Percentiles rank a stretch among this genome's conserved stretches.
These are phyloP conservation scores for Ophiostoma fasciatum DNA, from an alignment of 2,329 filamentous ascomycete genomes.

Conservation along the genomic window DNA sequence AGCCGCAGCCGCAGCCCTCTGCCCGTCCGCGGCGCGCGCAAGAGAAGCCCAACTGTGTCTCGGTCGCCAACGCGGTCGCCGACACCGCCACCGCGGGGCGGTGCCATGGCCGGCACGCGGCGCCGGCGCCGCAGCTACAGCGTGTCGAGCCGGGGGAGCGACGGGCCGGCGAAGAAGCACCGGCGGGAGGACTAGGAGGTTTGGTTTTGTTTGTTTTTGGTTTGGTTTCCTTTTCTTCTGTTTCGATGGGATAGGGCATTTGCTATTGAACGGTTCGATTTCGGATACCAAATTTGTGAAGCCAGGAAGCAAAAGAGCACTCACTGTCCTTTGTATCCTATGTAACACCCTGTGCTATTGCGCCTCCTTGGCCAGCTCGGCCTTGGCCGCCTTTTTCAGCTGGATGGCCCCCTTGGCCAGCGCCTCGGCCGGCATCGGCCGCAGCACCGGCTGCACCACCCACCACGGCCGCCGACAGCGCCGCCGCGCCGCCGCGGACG, in stretches of 20 bases:
- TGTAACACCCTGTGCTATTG: not conserved
- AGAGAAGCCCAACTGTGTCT: not conserved
- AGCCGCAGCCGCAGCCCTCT: not conserved
- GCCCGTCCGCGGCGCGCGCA: too few relatives aligned
- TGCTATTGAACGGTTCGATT: too few relatives aligned
- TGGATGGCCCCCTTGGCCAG: slow-evolving; percentile 64
- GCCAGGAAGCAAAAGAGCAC: too few relatives aligned
- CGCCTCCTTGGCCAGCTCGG: not conserved
- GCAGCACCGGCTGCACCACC: slow-evolving; percentile 76
- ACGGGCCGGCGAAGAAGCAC: slow-evolving; percentile 14
- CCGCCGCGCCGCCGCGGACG: slow-evolving; percentile 51
- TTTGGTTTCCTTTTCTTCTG: not conserved
- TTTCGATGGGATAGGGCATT: too few relatives aligned
- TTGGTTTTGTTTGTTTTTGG: not conserved
- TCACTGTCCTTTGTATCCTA: not conserved
- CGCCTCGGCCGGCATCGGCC: slow-evolving; percentile 79
- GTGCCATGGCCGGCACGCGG: slow-evolving; percentile 5
- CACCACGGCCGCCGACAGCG: slow-evolving; percentile 74
- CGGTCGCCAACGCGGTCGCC: slow-evolving; percentile 11
- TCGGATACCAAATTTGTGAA: too few relatives aligned
- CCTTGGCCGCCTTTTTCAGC: slow-evolving; percentile 53
- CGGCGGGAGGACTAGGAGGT: slow-evolving; percentile 6
- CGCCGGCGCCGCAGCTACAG: slow-evolving; percentile 11
- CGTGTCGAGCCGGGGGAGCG: slow-evolving; percentile 9
- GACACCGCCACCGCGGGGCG: slow-evolving; percentile 7